Conservation (phyloP, 2,329 filamentous ascomycete species). For the Fusarium nematophilum region DNA sequence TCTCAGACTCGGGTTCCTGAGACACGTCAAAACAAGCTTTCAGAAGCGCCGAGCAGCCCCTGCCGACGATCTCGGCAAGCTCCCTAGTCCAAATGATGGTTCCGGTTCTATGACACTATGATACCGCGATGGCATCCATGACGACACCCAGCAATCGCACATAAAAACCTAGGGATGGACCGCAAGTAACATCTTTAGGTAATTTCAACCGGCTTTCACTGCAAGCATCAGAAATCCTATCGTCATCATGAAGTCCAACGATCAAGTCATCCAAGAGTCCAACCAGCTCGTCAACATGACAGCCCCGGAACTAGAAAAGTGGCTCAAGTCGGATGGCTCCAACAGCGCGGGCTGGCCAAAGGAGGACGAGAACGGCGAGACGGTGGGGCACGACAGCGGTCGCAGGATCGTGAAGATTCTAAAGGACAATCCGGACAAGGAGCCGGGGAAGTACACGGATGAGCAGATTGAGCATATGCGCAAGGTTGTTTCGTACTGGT, state of each 20-base stretch:
- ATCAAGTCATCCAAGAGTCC: constrained; percentile 64
- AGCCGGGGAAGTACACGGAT: constrained; percentile 66
- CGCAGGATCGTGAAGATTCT: constrained; percentile 73
- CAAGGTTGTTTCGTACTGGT: constrained; percentile 71
- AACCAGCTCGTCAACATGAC: constrained; percentile 76
- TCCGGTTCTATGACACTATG: constrained; percentile 35
- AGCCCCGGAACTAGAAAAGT: constrained; percentile 67
- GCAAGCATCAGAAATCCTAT: neutral
- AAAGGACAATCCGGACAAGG: constrained; percentile 69
- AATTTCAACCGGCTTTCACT: neutral
- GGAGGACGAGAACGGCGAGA: constrained; percentile 67
- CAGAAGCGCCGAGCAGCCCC: too few relatives aligned
- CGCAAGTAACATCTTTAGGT: neutral
- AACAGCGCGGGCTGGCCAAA: constrained; percentile 70
- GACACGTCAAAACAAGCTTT: constrained; percentile 19
- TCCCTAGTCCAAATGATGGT: neutral
- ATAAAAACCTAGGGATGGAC: constrained; percentile 7
- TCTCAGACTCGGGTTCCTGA: constrained; percentile 30
- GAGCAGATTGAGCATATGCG: constrained; percentile 69
- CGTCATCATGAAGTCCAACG: constrained; percentile 39
- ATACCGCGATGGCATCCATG: constrained; percentile 26
- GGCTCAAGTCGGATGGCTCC: constrained; percentile 70
- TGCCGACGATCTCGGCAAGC: constrained; percentile 2
- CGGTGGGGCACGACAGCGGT: constrained; percentile 72
- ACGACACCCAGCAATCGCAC: constrained; percentile 28